A percentile compares a stretch with the other conserved stretches of the same genome.
phyloP scores from a whole-genome alignment of 306 rosid genomes.

The Dalbergia cultrata region DNA sequence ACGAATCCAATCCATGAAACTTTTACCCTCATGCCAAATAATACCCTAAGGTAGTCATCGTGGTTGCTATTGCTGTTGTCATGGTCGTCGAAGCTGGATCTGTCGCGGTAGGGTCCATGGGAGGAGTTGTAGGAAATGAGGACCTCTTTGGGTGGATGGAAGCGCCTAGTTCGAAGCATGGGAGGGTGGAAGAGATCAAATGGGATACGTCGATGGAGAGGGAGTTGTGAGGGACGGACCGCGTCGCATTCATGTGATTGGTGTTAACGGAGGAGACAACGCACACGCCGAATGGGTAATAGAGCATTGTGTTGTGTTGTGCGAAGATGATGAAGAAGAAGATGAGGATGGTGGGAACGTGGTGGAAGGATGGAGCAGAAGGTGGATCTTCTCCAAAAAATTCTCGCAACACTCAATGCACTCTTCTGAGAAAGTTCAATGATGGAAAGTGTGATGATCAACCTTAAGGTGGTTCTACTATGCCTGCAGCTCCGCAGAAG shows the following conservation, averaged over 20 bases:
- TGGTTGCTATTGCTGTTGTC: slow-evolving; percentile 10
- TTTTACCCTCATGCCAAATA: too few relatives aligned
- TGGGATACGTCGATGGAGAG: slow-evolving; percentile 49
- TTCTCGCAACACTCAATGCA: too few relatives aligned
- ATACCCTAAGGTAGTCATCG: slow-evolving; percentile 47
- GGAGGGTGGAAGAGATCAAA: slow-evolving; percentile 40
- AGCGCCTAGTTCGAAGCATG: slow-evolving; percentile 42
- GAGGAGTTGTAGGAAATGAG: slow-evolving; percentile 70
- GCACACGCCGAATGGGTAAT: slow-evolving; percentile 44
- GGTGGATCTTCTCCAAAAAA: too few relatives aligned
- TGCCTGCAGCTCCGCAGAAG: too few relatives aligned
- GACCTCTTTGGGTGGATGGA: slow-evolving; percentile 51
- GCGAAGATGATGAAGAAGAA: neutral
- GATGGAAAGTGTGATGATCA: too few relatives aligned
- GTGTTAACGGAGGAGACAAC: slow-evolving; percentile 38
- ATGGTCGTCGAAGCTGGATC: slow-evolving; percentile 63
- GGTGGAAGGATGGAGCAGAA: too few relatives aligned
- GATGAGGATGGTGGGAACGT: neutral
- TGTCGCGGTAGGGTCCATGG: slow-evolving; percentile 43
- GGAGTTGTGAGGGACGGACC: slow-evolving; percentile 33
- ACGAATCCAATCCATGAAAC: too few relatives aligned
- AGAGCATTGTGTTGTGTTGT: slow-evolving; percentile 58
- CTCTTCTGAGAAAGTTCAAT: too few relatives aligned
- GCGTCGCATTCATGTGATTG: slow-evolving; percentile 60
- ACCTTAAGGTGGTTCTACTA: too few relatives aligned